phyloP scores from a whole-genome alignment of 176 grass and related monocot species.

The Aegilops longissima region DNA sequence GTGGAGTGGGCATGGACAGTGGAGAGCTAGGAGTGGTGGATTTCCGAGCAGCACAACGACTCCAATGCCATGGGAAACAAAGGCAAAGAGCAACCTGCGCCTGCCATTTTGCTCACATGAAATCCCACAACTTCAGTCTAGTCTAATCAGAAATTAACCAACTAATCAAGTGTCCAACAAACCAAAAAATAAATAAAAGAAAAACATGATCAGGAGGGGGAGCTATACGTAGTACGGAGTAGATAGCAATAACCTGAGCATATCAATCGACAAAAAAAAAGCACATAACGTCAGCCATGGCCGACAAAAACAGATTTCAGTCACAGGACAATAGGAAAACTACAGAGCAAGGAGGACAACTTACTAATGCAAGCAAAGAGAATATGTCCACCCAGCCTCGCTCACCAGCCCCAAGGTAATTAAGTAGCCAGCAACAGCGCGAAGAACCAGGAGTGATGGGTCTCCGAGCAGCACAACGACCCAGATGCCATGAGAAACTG shows the following conservation, averaged over 20 bases:
- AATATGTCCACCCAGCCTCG: background rate
- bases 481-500: conserved; percentile 15
- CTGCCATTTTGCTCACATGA: background rate
- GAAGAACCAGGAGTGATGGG: background rate
- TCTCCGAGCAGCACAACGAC: conserved; percentile 34
- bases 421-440: background rate
- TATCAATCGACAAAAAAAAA: no score
- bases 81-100: no score
- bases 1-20: no score
- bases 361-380: background rate
- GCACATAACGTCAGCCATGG: background rate
- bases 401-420: background rate
- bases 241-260: no score
- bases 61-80: background rate
- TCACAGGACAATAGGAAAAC: background rate
- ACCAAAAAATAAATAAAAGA: no score
- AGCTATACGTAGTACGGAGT: no score
- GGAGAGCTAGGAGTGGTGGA: no score
- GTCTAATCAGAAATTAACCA: no score
- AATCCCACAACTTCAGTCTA: no score
- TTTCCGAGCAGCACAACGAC: no score
- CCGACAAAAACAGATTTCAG: background rate
- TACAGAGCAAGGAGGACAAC: background rate
- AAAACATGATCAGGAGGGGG: no score
- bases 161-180: no score